A percentile compares a stretch with the other conserved stretches of the same genome.
Evolutionary conservation across 257 asterid genomes (phyloP).

Genomic region (Nicotiana benthamiana): DNA sequence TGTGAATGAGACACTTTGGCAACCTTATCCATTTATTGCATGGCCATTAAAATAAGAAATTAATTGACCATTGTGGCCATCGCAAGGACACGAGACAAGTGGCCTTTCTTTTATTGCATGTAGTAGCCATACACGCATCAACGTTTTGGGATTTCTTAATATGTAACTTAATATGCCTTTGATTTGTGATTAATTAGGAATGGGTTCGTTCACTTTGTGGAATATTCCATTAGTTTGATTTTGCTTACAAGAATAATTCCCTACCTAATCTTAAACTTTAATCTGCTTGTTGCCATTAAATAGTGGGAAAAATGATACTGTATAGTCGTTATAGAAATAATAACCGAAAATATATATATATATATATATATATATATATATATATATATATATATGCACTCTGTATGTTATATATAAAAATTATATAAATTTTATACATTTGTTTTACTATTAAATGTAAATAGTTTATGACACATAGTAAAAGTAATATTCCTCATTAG

Average conservation of each 20-base stretch:
- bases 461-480: too few relatives aligned
- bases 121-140: neutral
- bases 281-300: neutral
- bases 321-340: too few relatives aligned
- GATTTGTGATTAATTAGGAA: neutral
- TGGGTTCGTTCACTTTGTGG: neutral
- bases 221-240: neutral
- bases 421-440: too few relatives aligned
- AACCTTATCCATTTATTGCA: conserved; percentile 1
- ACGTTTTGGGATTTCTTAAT: neutral
- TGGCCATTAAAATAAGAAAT: neutral
- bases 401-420: too few relatives aligned
- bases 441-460: too few relatives aligned
- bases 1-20: neutral
- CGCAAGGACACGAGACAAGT: neutral
- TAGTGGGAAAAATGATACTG: too few relatives aligned
- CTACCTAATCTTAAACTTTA: neutral
- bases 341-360: too few relatives aligned
- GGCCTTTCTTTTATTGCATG: neutral
- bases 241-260: neutral
- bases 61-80: neutral
- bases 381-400: too few relatives aligned
- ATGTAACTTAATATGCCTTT: neutral
- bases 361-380: too few relatives aligned
- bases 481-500: too few relatives aligned